Percentiles rank a stretch among this genome's conserved stretches.
phyloP scores from a whole-genome alignment of 768 basidiomycete genomes.

The Trametes gibbosa region DNA sequence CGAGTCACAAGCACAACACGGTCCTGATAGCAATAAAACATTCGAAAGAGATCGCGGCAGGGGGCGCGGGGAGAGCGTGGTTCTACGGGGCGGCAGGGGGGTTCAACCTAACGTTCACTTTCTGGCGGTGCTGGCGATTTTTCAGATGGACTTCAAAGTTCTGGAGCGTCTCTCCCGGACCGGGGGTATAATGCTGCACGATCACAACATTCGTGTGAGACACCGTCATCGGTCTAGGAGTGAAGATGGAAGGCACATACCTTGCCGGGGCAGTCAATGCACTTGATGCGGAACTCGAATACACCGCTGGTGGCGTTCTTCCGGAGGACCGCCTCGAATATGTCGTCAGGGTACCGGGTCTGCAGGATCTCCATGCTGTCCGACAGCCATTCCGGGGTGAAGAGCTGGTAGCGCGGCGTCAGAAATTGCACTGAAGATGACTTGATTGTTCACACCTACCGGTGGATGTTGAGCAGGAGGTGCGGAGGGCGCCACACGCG shows the following conservation, averaged over 20 bases:
- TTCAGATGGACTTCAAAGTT: slow-evolving; percentile 94
- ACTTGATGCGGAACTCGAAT: slow-evolving; percentile 89
- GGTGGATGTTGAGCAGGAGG: slow-evolving; percentile 11
- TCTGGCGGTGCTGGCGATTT: slow-evolving; percentile 76
- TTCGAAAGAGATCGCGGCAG: background rate
- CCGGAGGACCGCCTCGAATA: slow-evolving; percentile 72
- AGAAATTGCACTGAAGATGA: background rate
- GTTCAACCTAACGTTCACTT: slow-evolving; percentile 58
- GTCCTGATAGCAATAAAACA: slow-evolving; percentile 19
- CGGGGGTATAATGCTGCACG: slow-evolving; percentile 80
- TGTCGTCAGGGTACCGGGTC: slow-evolving; percentile 74
- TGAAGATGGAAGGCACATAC: slow-evolving; percentile 39
- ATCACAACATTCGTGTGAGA: slow-evolving; percentile 14
- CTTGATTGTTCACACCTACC: slow-evolving; percentile 5
- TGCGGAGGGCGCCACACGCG: slow-evolving; percentile 9
- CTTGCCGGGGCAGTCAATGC: slow-evolving; percentile 91
- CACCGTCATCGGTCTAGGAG: background rate
- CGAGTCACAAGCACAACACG: slow-evolving; percentile 19
- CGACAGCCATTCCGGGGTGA: slow-evolving; percentile 73
- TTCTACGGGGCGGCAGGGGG: slow-evolving; percentile 17
- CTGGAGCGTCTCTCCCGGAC: slow-evolving; percentile 78
- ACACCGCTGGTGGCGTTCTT: slow-evolving; percentile 49
- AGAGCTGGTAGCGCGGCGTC: slow-evolving; percentile 10
- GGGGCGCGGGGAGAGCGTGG: background rate
- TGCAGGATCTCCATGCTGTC: slow-evolving; percentile 66